Percentiles rank a stretch among this genome's conserved stretches.
phyloP scores from a whole-genome alignment of 495 filamentous ascomycete species.

The Xylaria nigripes region DNA sequence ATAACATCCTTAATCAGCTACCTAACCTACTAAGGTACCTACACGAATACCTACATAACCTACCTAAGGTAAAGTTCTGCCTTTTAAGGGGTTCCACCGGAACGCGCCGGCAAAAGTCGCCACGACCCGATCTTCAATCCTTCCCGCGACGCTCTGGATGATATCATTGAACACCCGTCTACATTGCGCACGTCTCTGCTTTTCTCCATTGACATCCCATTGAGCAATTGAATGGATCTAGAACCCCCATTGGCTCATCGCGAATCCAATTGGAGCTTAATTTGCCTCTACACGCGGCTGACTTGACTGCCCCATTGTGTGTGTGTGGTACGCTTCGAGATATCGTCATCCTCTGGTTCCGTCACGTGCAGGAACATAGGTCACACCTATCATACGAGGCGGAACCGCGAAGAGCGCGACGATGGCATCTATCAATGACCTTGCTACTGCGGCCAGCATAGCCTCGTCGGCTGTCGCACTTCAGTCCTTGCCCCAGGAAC shows the following conservation, averaged over 20 bases:
- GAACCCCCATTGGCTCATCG: constrained; percentile 4
- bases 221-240: constrained; percentile 3
- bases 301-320: not conserved
- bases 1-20: not conserved
- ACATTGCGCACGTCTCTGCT: not conserved
- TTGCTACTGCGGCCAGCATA: constrained; percentile 33
- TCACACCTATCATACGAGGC: not conserved
- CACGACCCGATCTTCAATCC: not conserved
- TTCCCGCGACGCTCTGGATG: not conserved
- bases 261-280: constrained; percentile 1
- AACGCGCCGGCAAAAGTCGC: not conserved
- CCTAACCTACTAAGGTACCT: not conserved
- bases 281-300: not conserved
- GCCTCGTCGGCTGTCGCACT: constrained; percentile 29
- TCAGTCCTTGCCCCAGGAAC: constrained; percentile 15
- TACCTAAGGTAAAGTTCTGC: too few species aligned
- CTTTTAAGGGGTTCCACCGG: not conserved
- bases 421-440: constrained; percentile 40
- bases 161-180: not conserved
- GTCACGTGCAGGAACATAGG: constrained; percentile 4
- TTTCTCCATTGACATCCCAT: constrained; percentile 14
- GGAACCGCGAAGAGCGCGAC: not conserved
- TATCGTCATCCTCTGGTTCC: not conserved
- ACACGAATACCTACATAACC: too few species aligned
- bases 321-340: not conserved